Base-by-base conservation (phyloP, 2,329 filamentous ascomycete genomes). In the Dactylellina sp. region DNA sequence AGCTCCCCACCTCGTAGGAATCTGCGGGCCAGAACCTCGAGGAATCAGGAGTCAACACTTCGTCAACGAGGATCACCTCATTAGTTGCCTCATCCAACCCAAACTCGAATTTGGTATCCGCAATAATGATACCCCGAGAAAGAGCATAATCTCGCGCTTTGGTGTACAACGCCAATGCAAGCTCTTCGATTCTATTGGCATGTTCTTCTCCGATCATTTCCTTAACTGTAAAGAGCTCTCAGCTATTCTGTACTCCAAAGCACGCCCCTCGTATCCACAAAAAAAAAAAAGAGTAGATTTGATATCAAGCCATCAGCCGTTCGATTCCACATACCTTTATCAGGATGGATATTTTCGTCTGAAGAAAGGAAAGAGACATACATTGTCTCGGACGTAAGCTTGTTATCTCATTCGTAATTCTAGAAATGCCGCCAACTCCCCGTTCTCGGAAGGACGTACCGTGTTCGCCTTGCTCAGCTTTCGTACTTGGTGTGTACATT, bases 21-120 rank as follows among this genome's bases (percentile, higher is more conserved):
- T 88, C 88, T 76, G 86, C 87, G 0, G 89, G 89, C 93, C 94
- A 98, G 85, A 97, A 97, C 14, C 93, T 87, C 56, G 90, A 94
- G 62, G 87, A 90, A 80, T 92, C 90, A 1, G 93, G 92, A 6
- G 92, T 96, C 72, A 96, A 83, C 20, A 96, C 91, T 83, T 96
- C 92, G 79, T 96, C 92, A 2, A 93, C 88, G 57, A 94, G 84
- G 37, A 93, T 87, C 6, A 95, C 85, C 78, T 91, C 86, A 74
- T 87, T 85, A 1, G 86, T 88, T 65, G 82, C 85, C 75, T 86
- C 84, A 77, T 90, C 88, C 16, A 91, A 83, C 0, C 89, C 90
- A 79, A 92, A 94, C 82, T 91, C 89, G 79, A 91, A 91, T 80
- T 91, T 91, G 1, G 89, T 91, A 79, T 91, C 89, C 0, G 90